These are phyloP conservation scores for Xerocomus spinulosus DNA, from an alignment of 768 basidiomycete genomes.

Conservation along the genomic window DNA sequence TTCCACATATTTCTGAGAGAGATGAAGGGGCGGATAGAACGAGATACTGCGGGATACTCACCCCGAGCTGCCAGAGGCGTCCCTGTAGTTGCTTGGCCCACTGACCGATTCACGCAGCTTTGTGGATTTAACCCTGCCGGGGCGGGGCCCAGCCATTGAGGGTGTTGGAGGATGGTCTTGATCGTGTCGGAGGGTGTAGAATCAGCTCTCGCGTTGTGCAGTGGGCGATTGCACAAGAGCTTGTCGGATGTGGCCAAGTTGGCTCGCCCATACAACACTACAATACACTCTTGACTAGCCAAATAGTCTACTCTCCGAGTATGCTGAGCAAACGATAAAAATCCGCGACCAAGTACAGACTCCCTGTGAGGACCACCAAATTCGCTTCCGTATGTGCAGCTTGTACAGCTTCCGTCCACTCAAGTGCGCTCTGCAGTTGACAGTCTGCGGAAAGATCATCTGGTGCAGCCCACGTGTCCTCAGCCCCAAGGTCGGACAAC, in stretches of 20 bases:
- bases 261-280: neutral
- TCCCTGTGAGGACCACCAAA: slow-evolving; percentile 80
- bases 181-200: slow-evolving; percentile 12
- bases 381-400: slow-evolving; percentile 19
- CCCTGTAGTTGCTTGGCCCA: slow-evolving; percentile 24
- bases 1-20: slow-evolving; percentile 14
- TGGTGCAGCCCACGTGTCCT: slow-evolving; percentile 43
- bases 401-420: slow-evolving; percentile 33
- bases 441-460: slow-evolving; percentile 29
- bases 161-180: slow-evolving; percentile 4
- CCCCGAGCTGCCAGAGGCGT: slow-evolving; percentile 24
- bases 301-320: slow-evolving; percentile 9
- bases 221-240: neutral
- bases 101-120: slow-evolving; percentile 9
- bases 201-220: slow-evolving; percentile 1
- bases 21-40: slow-evolving; percentile 6
- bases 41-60: slow-evolving; percentile 9
- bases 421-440: slow-evolving; percentile 47
- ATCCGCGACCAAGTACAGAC: slow-evolving; percentile 92
- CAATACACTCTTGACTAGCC: no score
- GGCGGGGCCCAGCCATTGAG: slow-evolving; percentile 7
- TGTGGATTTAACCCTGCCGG: slow-evolving; percentile 10
- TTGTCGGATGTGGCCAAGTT: neutral
- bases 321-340: slow-evolving; percentile 58
- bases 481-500: slow-evolving; percentile 38